A percentile compares a stretch with the other conserved stretches of the same genome.
These are phyloP conservation scores for Parsonsia alboflavescens DNA, from an alignment of 257 asterid genomes.

Conservation along the genomic window DNA sequence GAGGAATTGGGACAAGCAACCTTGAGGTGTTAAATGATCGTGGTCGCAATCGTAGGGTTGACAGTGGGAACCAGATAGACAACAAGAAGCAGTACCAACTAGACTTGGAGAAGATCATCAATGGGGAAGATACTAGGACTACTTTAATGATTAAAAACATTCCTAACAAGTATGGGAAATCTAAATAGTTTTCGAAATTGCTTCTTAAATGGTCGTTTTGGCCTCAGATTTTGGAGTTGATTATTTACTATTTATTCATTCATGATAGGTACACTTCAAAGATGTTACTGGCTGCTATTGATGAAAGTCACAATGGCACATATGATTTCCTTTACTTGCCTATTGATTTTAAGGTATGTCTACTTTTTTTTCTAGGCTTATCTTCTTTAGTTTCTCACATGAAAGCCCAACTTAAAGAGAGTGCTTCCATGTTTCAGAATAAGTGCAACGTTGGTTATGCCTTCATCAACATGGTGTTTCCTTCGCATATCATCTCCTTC, in stretches of 20 bases:
- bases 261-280: conserved; percentile 80
- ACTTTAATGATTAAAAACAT: conserved; percentile 94
- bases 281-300: conserved; percentile 88
- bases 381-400: conserved; percentile 11
- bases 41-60: conserved; percentile 66
- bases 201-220: neutral
- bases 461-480: conserved; percentile 91
- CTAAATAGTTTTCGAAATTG: neutral
- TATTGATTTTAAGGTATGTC: conserved; percentile 84
- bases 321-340: conserved; percentile 95
- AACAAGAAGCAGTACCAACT: conserved; percentile 81
- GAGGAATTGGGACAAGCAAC: conserved; percentile 44
- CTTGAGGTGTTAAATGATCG: conserved; percentile 58
- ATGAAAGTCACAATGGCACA: conserved; percentile 82
- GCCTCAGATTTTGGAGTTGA: neutral
- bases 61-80: conserved; percentile 61
- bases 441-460: conserved; percentile 99
- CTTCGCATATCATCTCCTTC: conserved; percentile 69
- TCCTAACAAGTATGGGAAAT: conserved; percentile 77
- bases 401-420: conserved; percentile 1
- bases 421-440: conserved; percentile 49
- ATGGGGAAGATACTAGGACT: conserved; percentile 82
- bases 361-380: neutral
- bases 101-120: conserved; percentile 72
- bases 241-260: neutral